These are phyloP conservation scores for Globisporangium rhizosaccharum DNA, from an alignment of 352 stramenopile genomes.

Conservation along the genomic window DNA sequence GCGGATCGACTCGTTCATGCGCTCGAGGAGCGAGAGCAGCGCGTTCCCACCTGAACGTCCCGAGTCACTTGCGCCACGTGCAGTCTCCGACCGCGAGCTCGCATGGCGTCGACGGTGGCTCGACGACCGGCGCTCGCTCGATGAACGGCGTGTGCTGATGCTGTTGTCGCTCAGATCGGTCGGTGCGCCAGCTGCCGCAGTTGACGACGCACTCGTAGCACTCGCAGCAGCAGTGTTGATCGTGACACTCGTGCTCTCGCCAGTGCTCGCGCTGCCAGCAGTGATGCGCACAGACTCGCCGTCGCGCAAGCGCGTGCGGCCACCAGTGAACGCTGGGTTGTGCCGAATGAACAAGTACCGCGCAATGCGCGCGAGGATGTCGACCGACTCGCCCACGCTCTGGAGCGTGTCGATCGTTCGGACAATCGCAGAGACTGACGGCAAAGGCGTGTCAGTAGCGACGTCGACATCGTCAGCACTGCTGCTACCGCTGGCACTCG, in stretches of 20 bases:
- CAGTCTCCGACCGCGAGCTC: constrained; percentile 2
- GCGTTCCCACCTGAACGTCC: constrained; percentile 2
- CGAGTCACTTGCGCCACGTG: neutral
- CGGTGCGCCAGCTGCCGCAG: neutral
- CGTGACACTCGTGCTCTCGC: neutral
- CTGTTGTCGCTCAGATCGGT: neutral
- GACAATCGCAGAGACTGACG: constrained; percentile 21
- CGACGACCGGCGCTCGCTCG: constrained; percentile 7
- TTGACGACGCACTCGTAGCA: neutral
- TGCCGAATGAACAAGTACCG: constrained; percentile 50
- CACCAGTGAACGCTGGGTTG: constrained; percentile 9
- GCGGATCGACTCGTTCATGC: constrained; percentile 21
- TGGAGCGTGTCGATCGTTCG: constrained; percentile 50
- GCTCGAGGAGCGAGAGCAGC: constrained; percentile 17
- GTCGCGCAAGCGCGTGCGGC: constrained; percentile 4
- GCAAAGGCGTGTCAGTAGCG: neutral
- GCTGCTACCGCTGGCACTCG: neutral
- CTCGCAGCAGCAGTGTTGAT: neutral
- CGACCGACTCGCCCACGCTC: constrained; percentile 43
- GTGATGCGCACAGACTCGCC: constrained; percentile 3
- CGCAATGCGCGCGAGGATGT: constrained; percentile 40
- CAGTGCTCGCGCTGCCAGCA: neutral
- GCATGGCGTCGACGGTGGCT: constrained; percentile 12
- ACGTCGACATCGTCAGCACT: neutral
- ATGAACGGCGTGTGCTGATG: neutral